Percentiles rank a stretch among this genome's conserved stretches.
These are phyloP conservation scores for Phragmites australis DNA, from an alignment of 176 grass and related monocot species.

Conservation along the genomic window DNA sequence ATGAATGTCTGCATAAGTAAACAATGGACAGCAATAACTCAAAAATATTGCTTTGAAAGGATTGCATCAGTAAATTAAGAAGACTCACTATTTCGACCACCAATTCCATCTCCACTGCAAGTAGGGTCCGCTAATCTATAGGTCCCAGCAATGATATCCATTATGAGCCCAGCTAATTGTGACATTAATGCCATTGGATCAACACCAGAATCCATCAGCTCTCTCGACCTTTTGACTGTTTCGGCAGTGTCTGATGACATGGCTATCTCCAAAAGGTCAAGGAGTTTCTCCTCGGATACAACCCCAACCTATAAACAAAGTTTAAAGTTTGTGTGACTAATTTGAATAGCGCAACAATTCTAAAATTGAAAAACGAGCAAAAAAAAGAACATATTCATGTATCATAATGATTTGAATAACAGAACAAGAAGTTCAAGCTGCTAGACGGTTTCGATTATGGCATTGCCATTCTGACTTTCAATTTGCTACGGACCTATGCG, in stretches of 20 bases:
- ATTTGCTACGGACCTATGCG: not conserved
- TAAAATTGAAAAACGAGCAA: not conserved
- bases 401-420: not conserved
- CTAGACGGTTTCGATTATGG: not conserved
- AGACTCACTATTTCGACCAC: slow-evolving; percentile 85
- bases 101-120: slow-evolving; percentile 59
- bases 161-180: slow-evolving; percentile 96
- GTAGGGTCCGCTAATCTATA: slow-evolving; percentile 73
- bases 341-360: slow-evolving; percentile 1
- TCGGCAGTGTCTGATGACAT: slow-evolving; percentile 97
- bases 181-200: slow-evolving; percentile 99
- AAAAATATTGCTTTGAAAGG: slow-evolving; percentile 9
- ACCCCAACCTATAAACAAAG: slow-evolving; percentile 75
- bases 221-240: slow-evolving; percentile 94
- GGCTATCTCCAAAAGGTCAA: slow-evolving; percentile 92
- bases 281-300: slow-evolving; percentile 95
- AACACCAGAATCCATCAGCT: slow-evolving; percentile 93
- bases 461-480: slow-evolving; percentile 12
- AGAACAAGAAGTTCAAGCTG: slow-evolving; percentile 4
- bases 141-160: slow-evolving; percentile 99
- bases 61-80: slow-evolving; percentile 23
- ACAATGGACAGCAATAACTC: not conserved
- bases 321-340: slow-evolving; percentile 30
- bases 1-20: slow-evolving; percentile 28
- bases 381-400: slow-evolving; percentile 25